These are phyloP conservation scores for Cicer arietinum DNA, from an alignment of 306 rosid genomes.

Conservation along the genomic window DNA sequence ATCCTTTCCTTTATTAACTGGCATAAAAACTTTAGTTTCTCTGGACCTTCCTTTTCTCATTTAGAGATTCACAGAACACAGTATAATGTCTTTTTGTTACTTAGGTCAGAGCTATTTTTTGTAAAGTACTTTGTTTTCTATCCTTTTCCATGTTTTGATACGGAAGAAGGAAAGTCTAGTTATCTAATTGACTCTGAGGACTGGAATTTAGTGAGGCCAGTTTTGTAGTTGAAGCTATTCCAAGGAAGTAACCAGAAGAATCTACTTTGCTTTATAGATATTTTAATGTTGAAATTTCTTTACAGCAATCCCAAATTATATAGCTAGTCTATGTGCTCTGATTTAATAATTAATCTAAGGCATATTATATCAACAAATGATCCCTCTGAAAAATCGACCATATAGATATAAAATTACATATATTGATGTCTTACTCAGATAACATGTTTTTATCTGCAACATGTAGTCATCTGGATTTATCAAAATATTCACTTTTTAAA, in stretches of 20 bases:
- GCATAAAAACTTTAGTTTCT: conserved; percentile 22
- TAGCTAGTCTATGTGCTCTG: conserved; percentile 30
- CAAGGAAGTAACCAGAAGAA: conserved; percentile 7
- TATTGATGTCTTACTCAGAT: conserved; percentile 39
- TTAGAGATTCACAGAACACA: conserved; percentile 3
- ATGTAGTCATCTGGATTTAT: conserved; percentile 36
- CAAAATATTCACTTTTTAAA: conserved; percentile 19
- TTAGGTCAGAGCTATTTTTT: not conserved
- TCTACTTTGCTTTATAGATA: conserved; percentile 11
- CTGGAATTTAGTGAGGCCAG: conserved; percentile 29
- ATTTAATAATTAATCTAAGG: conserved; percentile 14
- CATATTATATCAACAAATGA: conserved; percentile 11
- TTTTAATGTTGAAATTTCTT: conserved; percentile 21
- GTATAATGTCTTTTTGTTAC: conserved; percentile 2
- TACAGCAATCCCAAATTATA: not conserved
- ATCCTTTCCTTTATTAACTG: conserved; percentile 26
- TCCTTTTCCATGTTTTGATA: conserved; percentile 10
- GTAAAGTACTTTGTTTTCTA: not conserved
- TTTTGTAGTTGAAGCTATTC: conserved; percentile 33
- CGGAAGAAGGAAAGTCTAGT: conserved; percentile 2
- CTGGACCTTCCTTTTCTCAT: conserved; percentile 12
- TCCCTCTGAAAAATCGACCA: conserved; percentile 1
- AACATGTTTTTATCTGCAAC: conserved; percentile 28
- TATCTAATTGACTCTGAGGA: conserved; percentile 29
- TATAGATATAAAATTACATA: not conserved